Evolutionary conservation across 2,329 filamentous ascomycete species (phyloP).

Genomic region (Nemania serpens): DNA sequence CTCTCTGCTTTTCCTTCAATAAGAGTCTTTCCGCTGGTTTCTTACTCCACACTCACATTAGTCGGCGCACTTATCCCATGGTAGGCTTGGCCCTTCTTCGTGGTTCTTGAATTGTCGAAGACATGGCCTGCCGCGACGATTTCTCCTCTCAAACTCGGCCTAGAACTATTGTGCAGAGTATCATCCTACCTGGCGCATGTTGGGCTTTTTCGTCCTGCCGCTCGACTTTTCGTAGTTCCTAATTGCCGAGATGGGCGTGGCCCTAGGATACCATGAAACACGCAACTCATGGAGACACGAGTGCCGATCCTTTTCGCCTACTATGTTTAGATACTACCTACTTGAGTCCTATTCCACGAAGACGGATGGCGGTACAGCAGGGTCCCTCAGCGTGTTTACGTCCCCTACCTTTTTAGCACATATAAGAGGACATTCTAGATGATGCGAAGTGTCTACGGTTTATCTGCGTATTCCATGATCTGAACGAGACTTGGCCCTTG

Average conservation of each 20-base stretch:
- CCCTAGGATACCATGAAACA: constrained; percentile 40
- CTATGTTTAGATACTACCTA: constrained; percentile 2
- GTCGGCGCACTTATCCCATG: neutral
- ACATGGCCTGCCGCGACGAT: constrained; percentile 25
- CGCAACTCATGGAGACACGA: constrained; percentile 34
- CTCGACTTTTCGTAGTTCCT: constrained; percentile 11
- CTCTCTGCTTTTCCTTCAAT: constrained; percentile 24
- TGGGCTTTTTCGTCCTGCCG: constrained; percentile 25
- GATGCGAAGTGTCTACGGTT: constrained; percentile 28
- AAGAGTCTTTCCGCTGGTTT: constrained; percentile 27
- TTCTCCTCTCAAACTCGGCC: constrained; percentile 23
- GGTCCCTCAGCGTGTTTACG: neutral
- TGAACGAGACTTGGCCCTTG: constrained; percentile 10
- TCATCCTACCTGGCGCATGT: constrained; percentile 22
- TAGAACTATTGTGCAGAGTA: constrained; percentile 1
- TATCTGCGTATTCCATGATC: constrained; percentile 8
- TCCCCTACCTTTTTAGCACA: neutral
- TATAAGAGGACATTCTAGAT: constrained; percentile 29
- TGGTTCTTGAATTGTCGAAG: constrained; percentile 13
- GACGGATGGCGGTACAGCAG: constrained; percentile 7
- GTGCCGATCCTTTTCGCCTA: constrained; percentile 32
- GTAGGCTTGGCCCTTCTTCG: constrained; percentile 13
- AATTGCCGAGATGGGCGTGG: constrained; percentile 33
- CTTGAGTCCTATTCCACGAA: constrained; percentile 14
- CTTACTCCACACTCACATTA: constrained; percentile 14